phyloP scores from a whole-genome alignment of 768 basidiomycete genomes.

The Naganishia kalamii region DNA sequence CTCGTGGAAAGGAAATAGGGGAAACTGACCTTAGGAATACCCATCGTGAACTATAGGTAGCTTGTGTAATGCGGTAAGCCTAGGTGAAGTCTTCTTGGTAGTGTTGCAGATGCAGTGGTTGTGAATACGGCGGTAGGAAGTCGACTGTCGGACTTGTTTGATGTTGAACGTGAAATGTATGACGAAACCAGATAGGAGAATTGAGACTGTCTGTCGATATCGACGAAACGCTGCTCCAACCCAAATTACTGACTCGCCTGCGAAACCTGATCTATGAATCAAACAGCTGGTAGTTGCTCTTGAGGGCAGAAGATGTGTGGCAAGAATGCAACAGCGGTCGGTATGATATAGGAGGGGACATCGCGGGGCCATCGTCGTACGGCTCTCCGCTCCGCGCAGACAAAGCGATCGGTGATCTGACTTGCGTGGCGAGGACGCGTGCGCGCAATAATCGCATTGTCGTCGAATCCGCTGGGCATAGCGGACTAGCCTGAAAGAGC shows the following conservation, averaged over 20 bases:
- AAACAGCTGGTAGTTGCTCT: slow-evolving; percentile 18
- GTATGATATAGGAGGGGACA: neutral
- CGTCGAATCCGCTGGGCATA: no score
- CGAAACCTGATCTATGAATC: slow-evolving; percentile 5
- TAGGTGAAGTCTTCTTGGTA: neutral
- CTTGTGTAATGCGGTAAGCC: neutral
- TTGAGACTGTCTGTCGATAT: neutral
- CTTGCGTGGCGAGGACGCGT: no score
- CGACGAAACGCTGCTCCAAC: neutral
- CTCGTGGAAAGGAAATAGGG: no score
- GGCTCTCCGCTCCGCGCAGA: no score
- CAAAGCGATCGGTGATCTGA: no score
- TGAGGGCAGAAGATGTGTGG: neutral
- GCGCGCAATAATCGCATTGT: no score
- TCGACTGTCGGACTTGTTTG: neutral
- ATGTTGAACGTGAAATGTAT: neutral
- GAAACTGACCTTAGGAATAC: neutral
- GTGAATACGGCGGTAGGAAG: neutral
- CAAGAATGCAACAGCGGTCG: neutral
- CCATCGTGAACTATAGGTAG: neutral
- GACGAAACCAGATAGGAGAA: neutral
- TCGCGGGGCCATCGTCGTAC: no score
- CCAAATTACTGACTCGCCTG: neutral
- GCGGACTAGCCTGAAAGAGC: no score
- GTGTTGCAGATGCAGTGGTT: neutral